phyloP scores from a whole-genome alignment of 495 filamentous ascomycete genomes.

The Penicillium soppii region DNA sequence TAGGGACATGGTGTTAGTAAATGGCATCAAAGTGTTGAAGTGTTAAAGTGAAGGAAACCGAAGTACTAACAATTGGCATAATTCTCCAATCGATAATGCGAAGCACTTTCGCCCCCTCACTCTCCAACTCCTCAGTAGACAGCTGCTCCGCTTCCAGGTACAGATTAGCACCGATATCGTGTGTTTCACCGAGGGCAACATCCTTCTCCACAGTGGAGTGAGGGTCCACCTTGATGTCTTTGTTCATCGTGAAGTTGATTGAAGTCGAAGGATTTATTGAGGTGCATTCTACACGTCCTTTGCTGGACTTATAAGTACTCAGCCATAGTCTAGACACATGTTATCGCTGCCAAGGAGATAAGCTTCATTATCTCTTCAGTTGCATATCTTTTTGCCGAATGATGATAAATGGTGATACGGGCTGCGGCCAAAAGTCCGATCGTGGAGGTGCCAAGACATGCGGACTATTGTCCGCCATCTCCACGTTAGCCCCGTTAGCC shows the following conservation, averaged over 20 bases:
- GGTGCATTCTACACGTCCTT: not conserved
- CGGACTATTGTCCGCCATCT: conserved; percentile 3
- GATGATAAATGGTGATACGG: conserved; percentile 3
- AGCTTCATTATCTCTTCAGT: not conserved
- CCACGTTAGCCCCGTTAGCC: not conserved
- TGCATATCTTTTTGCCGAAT: not conserved
- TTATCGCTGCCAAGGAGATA: conserved; percentile 26
- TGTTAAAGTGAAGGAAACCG: not conserved
- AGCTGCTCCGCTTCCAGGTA: conserved; percentile 33
- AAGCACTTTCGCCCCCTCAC: conserved; percentile 30
- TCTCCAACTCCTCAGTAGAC: conserved; percentile 31
- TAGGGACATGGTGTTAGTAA: conserved; percentile 4
- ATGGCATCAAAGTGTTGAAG: not conserved
- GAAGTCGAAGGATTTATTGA: conserved; percentile 4
- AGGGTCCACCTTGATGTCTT: conserved; percentile 20
- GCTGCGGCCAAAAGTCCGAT: conserved; percentile 23
- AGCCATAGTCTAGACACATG: not conserved
- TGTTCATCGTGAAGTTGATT: conserved; percentile 8
- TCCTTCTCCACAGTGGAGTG: conserved; percentile 21
- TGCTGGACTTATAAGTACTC: not conserved
- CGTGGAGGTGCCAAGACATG: not conserved
- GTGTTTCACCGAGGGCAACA: conserved; percentile 21
- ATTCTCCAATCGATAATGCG: conserved; percentile 35
- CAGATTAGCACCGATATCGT: conserved; percentile 32
- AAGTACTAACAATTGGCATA: conserved; percentile 30